A percentile compares a stretch with the other conserved stretches of the same genome.
Conservation (phyloP, 139 green algal genomes). For the Astrephomene gubernaculifera region DNA sequence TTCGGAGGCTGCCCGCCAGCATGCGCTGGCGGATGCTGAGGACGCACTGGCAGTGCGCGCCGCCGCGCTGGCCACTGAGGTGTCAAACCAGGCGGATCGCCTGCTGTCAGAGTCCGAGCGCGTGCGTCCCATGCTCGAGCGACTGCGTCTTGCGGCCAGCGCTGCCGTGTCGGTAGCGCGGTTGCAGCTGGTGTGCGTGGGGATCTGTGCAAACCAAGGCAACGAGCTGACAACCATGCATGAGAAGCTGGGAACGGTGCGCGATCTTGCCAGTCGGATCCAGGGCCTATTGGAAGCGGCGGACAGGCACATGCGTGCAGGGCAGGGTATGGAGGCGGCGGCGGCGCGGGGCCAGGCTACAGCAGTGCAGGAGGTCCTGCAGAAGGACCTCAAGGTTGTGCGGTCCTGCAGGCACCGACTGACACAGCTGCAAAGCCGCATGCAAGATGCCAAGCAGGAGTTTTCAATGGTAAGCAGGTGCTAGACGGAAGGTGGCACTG, state of each 20-base stretch:
- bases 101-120: background rate
- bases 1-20: background rate
- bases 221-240: constrained; percentile 8
- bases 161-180: background rate
- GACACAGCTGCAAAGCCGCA: background rate
- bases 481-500: too few species aligned
- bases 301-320: constrained; percentile 2
- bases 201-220: background rate
- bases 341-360: constrained; percentile 6
- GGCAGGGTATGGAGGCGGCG: constrained; percentile 5
- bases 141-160: background rate
- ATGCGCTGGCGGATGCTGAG: background rate
- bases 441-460: background rate
- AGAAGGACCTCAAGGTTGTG: background rate
- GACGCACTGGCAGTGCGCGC: background rate
- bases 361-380: constrained; percentile 19
- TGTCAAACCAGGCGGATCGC: background rate
- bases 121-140: background rate
- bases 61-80: background rate
- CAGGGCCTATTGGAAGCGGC: constrained; percentile 22
- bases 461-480: background rate
- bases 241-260: background rate
- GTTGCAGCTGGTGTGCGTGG: constrained; percentile 5
- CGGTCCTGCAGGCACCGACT: background rate
- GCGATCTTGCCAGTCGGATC: background rate